These are phyloP conservation scores for Lyophyllum shimeji DNA, from an alignment of 768 basidiomycete species.

Conservation along the genomic window DNA sequence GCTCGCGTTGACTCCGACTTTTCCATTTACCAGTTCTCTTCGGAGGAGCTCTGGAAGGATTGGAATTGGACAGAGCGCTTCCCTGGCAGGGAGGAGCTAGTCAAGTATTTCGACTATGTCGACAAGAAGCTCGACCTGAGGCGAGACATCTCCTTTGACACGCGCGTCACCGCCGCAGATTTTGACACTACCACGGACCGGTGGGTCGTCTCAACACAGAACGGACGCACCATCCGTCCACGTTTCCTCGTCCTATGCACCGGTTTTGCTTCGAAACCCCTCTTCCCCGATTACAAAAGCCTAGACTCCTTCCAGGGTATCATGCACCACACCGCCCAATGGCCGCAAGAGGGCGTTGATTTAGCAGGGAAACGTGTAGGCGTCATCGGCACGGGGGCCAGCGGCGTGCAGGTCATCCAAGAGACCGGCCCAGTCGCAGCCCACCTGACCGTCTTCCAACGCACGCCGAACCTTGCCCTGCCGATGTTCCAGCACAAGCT, in stretches of 20 bases:
- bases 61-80: constrained; percentile 21
- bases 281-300: constrained; percentile 19
- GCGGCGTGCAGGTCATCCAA: constrained; percentile 27
- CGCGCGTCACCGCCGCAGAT: constrained; percentile 19
- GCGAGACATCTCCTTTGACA: constrained; percentile 22
- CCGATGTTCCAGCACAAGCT: constrained; percentile 21
- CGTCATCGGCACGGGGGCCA: constrained; percentile 27
- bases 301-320: constrained; percentile 23
- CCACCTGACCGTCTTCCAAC: constrained; percentile 28
- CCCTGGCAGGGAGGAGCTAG: constrained; percentile 18
- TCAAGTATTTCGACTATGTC: constrained; percentile 22
- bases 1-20: constrained; percentile 26
- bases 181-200: constrained; percentile 18
- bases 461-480: constrained; percentile 24
- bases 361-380: constrained; percentile 23
- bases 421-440: constrained; percentile 18
- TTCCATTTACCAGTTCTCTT: constrained; percentile 22
- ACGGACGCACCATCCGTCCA: constrained; percentile 15
- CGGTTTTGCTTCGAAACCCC: constrained; percentile 23
- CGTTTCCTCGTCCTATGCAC: constrained; percentile 24
- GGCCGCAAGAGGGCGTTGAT: constrained; percentile 22
- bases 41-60: constrained; percentile 25
- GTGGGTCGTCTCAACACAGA: constrained; percentile 21
- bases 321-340: constrained; percentile 21
- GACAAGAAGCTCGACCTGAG: constrained; percentile 25